These are phyloP conservation scores for Puccinellia tenuiflora DNA, from an alignment of 176 grass and related monocot genomes.

Conservation along the genomic window DNA sequence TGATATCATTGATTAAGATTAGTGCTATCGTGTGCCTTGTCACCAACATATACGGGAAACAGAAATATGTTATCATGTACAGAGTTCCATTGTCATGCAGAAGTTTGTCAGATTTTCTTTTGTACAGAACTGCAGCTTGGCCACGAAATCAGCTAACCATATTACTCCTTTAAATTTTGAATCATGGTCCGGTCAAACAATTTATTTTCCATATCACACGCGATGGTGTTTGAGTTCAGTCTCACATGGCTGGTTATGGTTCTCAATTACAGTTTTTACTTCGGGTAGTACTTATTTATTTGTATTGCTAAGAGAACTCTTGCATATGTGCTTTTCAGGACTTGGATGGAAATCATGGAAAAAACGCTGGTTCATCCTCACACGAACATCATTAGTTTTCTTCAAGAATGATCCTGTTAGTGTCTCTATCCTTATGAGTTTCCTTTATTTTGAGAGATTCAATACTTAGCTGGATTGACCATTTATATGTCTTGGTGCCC, in stretches of 20 bases:
- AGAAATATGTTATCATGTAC: background rate
- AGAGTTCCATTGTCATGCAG: background rate
- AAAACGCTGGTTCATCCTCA: constrained; percentile 99
- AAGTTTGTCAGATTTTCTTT: background rate
- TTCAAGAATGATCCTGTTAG: constrained; percentile 99
- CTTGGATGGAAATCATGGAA: constrained; percentile 99
- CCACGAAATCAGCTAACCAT: background rate
- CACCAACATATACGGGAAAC: background rate
- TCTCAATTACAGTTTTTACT: background rate
- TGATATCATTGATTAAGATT: background rate
- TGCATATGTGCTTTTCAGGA: constrained; percentile 48
- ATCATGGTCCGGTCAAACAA: constrained; percentile 10
- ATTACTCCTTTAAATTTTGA: background rate
- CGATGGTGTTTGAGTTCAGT: background rate
- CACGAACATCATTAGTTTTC: constrained; percentile 94
- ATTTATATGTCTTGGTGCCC: background rate
- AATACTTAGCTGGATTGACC: background rate
- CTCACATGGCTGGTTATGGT: background rate
- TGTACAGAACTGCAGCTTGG: background rate
- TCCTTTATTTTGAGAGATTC: background rate
- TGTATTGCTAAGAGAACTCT: background rate
- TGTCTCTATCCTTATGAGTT: constrained; percentile 15
- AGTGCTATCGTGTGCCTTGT: background rate
- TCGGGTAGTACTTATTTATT: background rate
- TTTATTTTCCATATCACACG: background rate